These are phyloP conservation scores for Populus alba DNA, from an alignment of 345 rosid species.

Conservation along the genomic window DNA sequence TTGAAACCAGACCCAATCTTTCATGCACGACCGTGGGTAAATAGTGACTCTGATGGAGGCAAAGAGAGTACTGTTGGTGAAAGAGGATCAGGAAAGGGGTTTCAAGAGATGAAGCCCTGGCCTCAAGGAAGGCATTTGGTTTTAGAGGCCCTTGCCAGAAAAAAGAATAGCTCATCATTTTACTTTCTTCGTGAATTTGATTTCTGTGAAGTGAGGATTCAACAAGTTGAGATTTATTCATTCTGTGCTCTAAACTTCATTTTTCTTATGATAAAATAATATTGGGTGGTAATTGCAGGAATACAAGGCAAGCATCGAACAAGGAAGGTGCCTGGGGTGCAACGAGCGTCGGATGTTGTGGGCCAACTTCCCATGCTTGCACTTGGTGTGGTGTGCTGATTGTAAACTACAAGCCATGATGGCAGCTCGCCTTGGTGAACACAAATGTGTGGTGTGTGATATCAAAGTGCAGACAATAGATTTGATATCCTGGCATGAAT, in stretches of 20 bases:
- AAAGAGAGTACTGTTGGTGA: constrained; percentile 1
- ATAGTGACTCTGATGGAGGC: constrained; percentile 6
- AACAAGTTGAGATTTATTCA: background rate
- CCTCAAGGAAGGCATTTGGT: constrained; percentile 44
- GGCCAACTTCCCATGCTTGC: constrained; percentile 72
- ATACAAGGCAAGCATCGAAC: constrained; percentile 7
- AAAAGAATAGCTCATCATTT: constrained; percentile 39
- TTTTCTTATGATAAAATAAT: too few species aligned
- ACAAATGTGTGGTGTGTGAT: constrained; percentile 78
- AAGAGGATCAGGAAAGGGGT: constrained; percentile 4
- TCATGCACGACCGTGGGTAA: constrained; percentile 14
- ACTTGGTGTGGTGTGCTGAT: constrained; percentile 66
- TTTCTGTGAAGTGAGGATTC: constrained; percentile 53
- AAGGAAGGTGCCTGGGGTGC: constrained; percentile 67
- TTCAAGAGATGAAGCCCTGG: constrained; percentile 8
- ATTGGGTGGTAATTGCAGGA: background rate
- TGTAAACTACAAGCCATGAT: constrained; percentile 42
- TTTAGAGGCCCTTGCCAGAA: constrained; percentile 47
- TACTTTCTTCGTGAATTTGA: constrained; percentile 75
- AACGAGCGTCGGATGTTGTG: constrained; percentile 40
- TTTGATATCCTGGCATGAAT: constrained; percentile 23
- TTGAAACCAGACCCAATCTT: constrained; percentile 25
- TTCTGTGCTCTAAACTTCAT: background rate
- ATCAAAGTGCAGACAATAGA: constrained; percentile 41
- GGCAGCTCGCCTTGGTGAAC: constrained; percentile 37